Percentiles rank a stretch among this genome's conserved stretches.
These are phyloP conservation scores for Graphium sp. DNA, from an alignment of 2,329 filamentous ascomycete genomes.

Conservation along the genomic window DNA sequence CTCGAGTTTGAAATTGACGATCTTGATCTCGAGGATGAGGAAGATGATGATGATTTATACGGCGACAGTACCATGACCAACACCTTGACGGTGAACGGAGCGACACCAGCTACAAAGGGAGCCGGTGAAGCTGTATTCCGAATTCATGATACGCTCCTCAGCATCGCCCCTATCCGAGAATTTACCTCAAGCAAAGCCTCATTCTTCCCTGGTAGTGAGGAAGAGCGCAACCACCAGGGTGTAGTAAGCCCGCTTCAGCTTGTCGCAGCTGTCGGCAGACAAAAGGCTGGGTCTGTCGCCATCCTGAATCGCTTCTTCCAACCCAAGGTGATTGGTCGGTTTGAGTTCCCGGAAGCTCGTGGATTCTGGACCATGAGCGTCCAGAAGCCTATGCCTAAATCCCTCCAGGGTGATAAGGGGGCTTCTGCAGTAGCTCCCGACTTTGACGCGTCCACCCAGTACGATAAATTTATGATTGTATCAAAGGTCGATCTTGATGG, in stretches of 20 bases:
- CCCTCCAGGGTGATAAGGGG: slow-evolving; percentile 26
- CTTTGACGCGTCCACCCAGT: slow-evolving; percentile 37
- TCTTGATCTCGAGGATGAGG: slow-evolving; percentile 39
- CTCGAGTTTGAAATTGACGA: slow-evolving; percentile 32
- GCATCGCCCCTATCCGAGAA: slow-evolving; percentile 64
- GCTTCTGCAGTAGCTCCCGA: slow-evolving; percentile 32
- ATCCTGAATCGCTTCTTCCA: slow-evolving; percentile 65
- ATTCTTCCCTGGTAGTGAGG: slow-evolving; percentile 23
- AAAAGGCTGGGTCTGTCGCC: slow-evolving; percentile 52
- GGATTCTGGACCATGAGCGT: slow-evolving; percentile 69
- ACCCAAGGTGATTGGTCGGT: slow-evolving; percentile 51
- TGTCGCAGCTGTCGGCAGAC: slow-evolving; percentile 44
- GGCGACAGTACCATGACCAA: slow-evolving; percentile 34
- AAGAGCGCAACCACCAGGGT: slow-evolving; percentile 22
- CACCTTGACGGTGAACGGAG: slow-evolving; percentile 46
- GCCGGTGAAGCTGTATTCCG: slow-evolving; percentile 54
- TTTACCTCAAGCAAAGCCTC: slow-evolving; percentile 49
- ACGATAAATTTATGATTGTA: slow-evolving; percentile 70
- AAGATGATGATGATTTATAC: slow-evolving; percentile 41
- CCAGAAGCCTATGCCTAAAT: slow-evolving; percentile 47
- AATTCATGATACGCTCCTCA: slow-evolving; percentile 60
- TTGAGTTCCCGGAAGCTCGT: slow-evolving; percentile 56
- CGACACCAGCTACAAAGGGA: slow-evolving; percentile 19
- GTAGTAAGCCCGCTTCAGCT: slow-evolving; percentile 31
- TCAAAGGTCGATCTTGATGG: slow-evolving; percentile 54